These are phyloP conservation scores for Avena sativa DNA, from an alignment of 176 grass and related monocot species.

Conservation along the genomic window DNA sequence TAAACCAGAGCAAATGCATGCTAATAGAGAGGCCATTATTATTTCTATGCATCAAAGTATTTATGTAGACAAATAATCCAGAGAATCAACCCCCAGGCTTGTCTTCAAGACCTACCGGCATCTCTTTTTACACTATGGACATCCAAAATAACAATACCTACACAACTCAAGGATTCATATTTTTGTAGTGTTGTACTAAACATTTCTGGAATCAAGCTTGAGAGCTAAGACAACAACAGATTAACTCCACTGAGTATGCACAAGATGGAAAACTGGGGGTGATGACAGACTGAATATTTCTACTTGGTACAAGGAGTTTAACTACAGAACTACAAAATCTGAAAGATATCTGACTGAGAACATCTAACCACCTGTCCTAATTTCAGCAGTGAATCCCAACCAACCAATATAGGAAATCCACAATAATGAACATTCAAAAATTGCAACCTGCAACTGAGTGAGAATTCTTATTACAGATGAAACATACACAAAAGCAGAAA, in stretches of 20 bases:
- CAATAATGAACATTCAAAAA: not conserved
- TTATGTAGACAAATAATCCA: not conserved
- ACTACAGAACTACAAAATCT: not conserved
- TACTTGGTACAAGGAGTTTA: not conserved
- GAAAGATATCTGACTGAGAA: not conserved
- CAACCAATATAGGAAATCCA: not conserved
- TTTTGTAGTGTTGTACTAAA: not conserved
- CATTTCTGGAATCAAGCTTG: not conserved
- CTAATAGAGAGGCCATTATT: not conserved
- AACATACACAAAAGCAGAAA: not conserved
- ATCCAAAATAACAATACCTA: not conserved
- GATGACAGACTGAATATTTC: constrained; percentile 5
- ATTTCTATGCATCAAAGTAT: not conserved
- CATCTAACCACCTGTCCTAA: not conserved
- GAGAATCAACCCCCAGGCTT: not conserved
- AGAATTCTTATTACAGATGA: not conserved
- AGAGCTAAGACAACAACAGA: not conserved
- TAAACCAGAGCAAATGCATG: not conserved
- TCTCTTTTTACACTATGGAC: not conserved
- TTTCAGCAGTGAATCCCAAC: not conserved
- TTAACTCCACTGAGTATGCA: not conserved
- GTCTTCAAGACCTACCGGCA: not conserved
- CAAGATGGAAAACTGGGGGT: not conserved
- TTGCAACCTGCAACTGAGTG: not conserved
- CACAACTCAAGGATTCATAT: not conserved